These are phyloP conservation scores for Paramecium sexaurelia DNA, from an alignment of 73 alveolate species.

Conservation along the genomic window DNA sequence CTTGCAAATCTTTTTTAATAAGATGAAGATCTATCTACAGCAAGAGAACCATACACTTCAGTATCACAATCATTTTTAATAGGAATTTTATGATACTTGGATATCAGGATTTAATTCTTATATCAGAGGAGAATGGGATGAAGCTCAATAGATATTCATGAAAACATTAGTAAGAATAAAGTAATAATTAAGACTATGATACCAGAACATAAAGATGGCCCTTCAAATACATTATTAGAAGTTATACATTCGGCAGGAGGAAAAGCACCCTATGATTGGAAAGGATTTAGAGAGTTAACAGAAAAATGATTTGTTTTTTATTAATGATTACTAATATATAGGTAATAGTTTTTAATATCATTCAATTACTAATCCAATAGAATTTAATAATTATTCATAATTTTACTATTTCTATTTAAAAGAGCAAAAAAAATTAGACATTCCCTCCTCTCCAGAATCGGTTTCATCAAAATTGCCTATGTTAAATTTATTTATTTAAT, in stretches of 20 bases:
- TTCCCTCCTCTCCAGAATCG: constrained; percentile 52
- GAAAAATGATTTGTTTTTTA: constrained; percentile 73
- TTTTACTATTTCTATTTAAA: not conserved
- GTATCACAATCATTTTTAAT: not conserved
- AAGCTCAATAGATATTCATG: constrained; percentile 79
- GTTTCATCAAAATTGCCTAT: constrained; percentile 50
- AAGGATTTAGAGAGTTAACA: constrained; percentile 85
- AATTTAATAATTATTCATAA: not conserved
- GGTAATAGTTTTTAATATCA: not conserved
- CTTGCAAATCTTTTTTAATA: constrained; percentile 69
- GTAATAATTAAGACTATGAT: constrained; percentile 2
- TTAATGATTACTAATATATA: not conserved
- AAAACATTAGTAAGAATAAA: constrained; percentile 69
- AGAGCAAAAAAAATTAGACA: not conserved
- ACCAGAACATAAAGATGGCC: constrained; percentile 73
- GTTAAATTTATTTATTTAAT: not conserved
- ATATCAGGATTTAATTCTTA: constrained; percentile 80
- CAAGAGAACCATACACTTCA: constrained; percentile 74
- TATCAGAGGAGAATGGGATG: constrained; percentile 88
- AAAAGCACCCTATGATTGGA: constrained; percentile 88
- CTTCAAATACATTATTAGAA: constrained; percentile 68
- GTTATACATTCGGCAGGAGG: constrained; percentile 68
- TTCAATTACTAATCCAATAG: not conserved
- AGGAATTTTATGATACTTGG: constrained; percentile 81
- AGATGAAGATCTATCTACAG: constrained; percentile 81